Evolutionary conservation across 352 stramenopile species (phyloP).

Genomic region (Phytophthora agathidicida): DNA sequence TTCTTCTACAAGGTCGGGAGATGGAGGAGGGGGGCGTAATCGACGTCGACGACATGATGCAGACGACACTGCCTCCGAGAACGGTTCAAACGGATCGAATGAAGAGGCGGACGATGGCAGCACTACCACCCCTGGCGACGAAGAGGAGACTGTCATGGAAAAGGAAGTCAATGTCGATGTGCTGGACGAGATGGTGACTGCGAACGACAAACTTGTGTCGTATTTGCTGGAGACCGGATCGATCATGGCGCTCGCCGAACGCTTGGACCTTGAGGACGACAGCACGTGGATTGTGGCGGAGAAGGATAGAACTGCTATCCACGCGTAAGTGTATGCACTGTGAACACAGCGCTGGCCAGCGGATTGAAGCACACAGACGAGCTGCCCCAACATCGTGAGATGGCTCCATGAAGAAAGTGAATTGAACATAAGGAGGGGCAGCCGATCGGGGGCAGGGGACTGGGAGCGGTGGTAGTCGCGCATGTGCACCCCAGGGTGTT

Average conservation of each 20-base stretch:
- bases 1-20: constrained; percentile 44
- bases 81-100: constrained; percentile 55
- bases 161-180: constrained; percentile 64
- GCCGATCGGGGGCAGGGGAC: neutral
- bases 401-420: constrained; percentile 27
- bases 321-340: constrained; percentile 52
- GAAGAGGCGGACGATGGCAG: constrained; percentile 52
- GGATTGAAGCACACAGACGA: constrained; percentile 18
- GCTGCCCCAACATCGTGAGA: constrained; percentile 13
- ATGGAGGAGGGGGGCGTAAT: constrained; percentile 25
- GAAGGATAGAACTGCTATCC: constrained; percentile 86
- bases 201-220: constrained; percentile 86
- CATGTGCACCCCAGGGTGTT: constrained; percentile 21
- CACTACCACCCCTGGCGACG: constrained; percentile 32
- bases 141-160: constrained; percentile 35
- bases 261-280: constrained; percentile 84
- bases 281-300: constrained; percentile 85
- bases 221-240: constrained; percentile 86
- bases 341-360: constrained; percentile 3
- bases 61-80: constrained; percentile 64
- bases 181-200: constrained; percentile 84
- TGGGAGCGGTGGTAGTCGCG: constrained; percentile 3
- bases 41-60: constrained; percentile 52
- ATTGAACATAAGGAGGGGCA: constrained; percentile 25
- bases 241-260: constrained; percentile 85